phyloP scores from a whole-genome alignment of 352 stramenopile genomes.

The Phytopythium chamaehyphon region DNA sequence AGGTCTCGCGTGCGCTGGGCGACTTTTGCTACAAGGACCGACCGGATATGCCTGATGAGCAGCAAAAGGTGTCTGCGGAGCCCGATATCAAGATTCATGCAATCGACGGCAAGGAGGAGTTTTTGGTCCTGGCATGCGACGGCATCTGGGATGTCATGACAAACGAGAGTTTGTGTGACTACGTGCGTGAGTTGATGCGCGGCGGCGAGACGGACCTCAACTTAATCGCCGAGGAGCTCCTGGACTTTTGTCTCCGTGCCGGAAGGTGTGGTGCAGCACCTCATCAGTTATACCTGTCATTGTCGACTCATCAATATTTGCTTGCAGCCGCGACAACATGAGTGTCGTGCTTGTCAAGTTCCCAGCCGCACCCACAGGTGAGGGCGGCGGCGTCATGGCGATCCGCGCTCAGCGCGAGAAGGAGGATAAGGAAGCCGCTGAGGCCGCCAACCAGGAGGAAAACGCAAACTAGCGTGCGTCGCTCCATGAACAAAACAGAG shows the following conservation, averaged over 20 bases:
- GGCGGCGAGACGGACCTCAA: conserved; percentile 63
- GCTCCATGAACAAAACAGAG: not conserved
- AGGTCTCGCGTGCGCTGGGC: conserved; percentile 73
- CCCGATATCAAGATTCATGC: conserved; percentile 84
- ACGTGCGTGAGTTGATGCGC: conserved; percentile 73
- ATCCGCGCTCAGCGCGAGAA: conserved; percentile 51
- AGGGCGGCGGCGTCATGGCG: conserved; percentile 53
- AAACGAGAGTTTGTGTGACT: conserved; percentile 86
- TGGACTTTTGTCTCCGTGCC: conserved; percentile 69
- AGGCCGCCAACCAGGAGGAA: conserved; percentile 16
- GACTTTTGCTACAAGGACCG: conserved; percentile 84
- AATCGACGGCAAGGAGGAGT: conserved; percentile 84
- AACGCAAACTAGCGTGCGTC: not conserved
- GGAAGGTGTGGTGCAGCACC: conserved; percentile 38
- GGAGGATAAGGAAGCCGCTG: conserved; percentile 37
- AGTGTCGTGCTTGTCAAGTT: conserved; percentile 82
- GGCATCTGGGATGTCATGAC: conserved; percentile 94
- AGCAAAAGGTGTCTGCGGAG: conserved; percentile 86
- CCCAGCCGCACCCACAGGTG: conserved; percentile 52
- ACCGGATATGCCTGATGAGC: conserved; percentile 38
- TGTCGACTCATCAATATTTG: conserved; percentile 2
- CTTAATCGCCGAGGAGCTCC: conserved; percentile 76
- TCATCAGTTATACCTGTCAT: too few species aligned
- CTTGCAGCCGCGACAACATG: conserved; percentile 77
- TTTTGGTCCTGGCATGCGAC: conserved; percentile 90